These are phyloP conservation scores for Taphrina betulina DNA, from an alignment of 1,139 yeast genomes.

Conservation along the genomic window DNA sequence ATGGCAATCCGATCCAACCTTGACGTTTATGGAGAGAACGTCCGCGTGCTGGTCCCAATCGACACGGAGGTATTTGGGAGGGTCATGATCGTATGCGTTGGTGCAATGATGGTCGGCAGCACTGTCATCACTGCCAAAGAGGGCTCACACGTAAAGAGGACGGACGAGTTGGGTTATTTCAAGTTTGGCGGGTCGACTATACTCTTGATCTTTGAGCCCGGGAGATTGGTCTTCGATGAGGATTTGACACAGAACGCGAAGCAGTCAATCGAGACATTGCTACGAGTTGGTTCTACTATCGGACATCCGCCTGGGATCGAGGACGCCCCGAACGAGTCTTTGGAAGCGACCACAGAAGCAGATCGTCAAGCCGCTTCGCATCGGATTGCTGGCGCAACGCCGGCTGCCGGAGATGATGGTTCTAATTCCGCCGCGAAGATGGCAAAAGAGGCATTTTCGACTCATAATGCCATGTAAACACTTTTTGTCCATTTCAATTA, in stretches of 20 bases:
- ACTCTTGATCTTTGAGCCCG: constrained; percentile 56
- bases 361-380: constrained; percentile 36
- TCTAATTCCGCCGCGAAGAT: not conserved
- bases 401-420: no score
- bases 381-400: constrained; percentile 34
- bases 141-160: constrained; percentile 60
- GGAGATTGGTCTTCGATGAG: constrained; percentile 59
- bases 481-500: no score
- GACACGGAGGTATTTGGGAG: constrained; percentile 72
- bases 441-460: constrained; percentile 6
- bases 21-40: constrained; percentile 92
- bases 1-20: constrained; percentile 88
- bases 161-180: constrained; percentile 89
- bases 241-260: constrained; percentile 70
- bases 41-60: constrained; percentile 73
- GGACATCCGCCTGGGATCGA: constrained; percentile 64
- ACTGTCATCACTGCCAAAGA: constrained; percentile 67
- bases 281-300: constrained; percentile 85
- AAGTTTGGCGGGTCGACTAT: constrained; percentile 95
- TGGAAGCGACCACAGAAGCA: constrained; percentile 16
- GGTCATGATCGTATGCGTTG: constrained; percentile 77
- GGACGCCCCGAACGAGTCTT: constrained; percentile 14
- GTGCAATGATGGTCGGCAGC: constrained; percentile 99
- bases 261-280: constrained; percentile 73
- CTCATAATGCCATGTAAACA: constrained; percentile 19